Evolutionary conservation across 805 yeast species (phyloP), one percentile per base, ranked within the genome.

Genomic region (Ogataea thermomethanolica): DNA sequence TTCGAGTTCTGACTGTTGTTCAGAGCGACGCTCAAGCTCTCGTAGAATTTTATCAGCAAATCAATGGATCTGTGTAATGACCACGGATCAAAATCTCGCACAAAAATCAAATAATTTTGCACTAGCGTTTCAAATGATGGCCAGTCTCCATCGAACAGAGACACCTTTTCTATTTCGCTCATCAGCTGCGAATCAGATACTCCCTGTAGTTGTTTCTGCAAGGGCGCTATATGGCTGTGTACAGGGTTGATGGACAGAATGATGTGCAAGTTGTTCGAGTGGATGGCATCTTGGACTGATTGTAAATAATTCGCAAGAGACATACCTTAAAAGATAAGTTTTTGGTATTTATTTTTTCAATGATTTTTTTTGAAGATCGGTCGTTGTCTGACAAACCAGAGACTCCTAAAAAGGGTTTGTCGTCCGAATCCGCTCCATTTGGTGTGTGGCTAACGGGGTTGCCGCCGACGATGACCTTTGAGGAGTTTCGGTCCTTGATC

Each of bases 41-140:
- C 74, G 34, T 72, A 58, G 44, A 64, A 76, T 11, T 58, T 55
- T 7, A 78, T 66, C 45, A 74, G 65, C 31, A 78, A 58, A 54
- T 79, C 85, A 45, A 77, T 77, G 1, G 81, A 75, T 26, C 69
- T 70, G 4, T 77, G 51, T 1, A 66, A 41, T 0, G 84, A 78
- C 74, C 76, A 69, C 0, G 84, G 80, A 48, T 79, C 72, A 33
- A 79, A 46, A 50, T 76, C 78, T 39, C 74, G 62, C 20, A 72
- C 60, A 24, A 71, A 62, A 24, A 57, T 51, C 9, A 79, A 51
- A 49, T 73, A 79, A 13, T 69, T 61, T 1, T 56, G 51, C 0
- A 76, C 55, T 8, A 74, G 50, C 8, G 61, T 62, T 35, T 70
- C 73, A 48, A 79, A 74, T 0, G 78, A 70, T 1, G 61, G 49